Evolutionary conservation across 805 yeast genomes (phyloP).

Genomic region (Millerago galiae): DNA sequence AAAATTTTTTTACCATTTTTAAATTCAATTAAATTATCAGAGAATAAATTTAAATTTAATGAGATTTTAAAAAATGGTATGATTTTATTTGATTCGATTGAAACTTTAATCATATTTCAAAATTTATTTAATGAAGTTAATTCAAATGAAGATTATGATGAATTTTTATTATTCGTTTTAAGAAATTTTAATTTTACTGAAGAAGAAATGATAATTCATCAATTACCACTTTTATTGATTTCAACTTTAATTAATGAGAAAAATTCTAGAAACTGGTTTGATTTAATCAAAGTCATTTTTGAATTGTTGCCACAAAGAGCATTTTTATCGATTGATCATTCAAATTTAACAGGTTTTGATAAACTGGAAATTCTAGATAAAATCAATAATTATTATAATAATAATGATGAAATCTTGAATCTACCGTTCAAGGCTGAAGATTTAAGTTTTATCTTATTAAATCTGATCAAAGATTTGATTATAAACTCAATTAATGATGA

Average conservation of each 20-base stretch:
- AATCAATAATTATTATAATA: conserved; percentile 31
- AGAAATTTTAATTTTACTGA: conserved; percentile 69
- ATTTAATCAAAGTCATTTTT: conserved; percentile 38
- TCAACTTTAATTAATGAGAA: conserved; percentile 28
- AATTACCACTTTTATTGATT: conserved; percentile 66
- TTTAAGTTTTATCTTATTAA: conserved; percentile 35
- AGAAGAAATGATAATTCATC: conserved; percentile 76
- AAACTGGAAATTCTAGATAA: conserved; percentile 20
- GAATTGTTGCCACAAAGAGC: conserved; percentile 58
- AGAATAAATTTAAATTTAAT: conserved; percentile 23
- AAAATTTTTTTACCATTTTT: conserved; percentile 61
- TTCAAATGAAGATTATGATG: conserved; percentile 26
- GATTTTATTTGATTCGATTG: conserved; percentile 80
- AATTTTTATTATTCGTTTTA: conserved; percentile 51
- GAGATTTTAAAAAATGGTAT: conserved; percentile 54
- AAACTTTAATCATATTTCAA: conserved; percentile 73
- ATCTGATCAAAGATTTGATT: conserved; percentile 24
- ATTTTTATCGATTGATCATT: conserved; percentile 45
- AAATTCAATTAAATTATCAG: conserved; percentile 34
- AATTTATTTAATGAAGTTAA: conserved; percentile 38
- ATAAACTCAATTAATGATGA: conserved; percentile 17
- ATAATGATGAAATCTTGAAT: conserved; percentile 22
- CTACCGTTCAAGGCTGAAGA: conserved; percentile 40
- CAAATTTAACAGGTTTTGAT: conserved; percentile 17
- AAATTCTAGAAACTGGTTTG: conserved; percentile 27